Base-by-base conservation (phyloP, 768 basidiomycete species). In the Tubosaeta sp. region DNA sequence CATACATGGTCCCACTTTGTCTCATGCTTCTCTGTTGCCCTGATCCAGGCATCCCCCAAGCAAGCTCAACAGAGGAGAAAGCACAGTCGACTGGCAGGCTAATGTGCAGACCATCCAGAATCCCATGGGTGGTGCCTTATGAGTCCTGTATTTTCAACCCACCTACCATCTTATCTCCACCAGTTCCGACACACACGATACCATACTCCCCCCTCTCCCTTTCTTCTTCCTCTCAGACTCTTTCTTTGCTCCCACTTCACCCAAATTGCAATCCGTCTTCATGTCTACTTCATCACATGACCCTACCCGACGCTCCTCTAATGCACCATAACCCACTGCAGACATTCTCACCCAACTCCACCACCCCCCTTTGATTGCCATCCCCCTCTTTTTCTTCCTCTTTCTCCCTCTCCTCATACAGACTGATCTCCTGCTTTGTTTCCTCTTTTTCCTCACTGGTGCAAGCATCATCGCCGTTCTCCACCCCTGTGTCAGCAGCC, bases 51-150 rank as follows among this genome's bases (percentile, higher is more conserved):
- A 63, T 70, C 0, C 67, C 74, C 2, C 65, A 74, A 2, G 65
- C 67, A 0, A 70, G 9, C 63, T 72, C 14, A 69, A 72, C 17
- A n/a, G n/a, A n/a, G 62, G 77, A 4, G 88, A 91, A 60, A 86
- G 84, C 5, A 80, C 82, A 11, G 77, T 84, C 0, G 86, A 89
- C 52, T 94, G 90, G 85, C 85, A 87, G 54, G 86, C 88, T 13
- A 95, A 94, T 56, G 72, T 95, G 3, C 92, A 94, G 69, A 91
- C 78, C 1, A 88, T 95, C 29, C 93, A 95, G 65, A 95, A 95
- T 59, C 78, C 94, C 31, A 94, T 95, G 91, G 91, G 91, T n/a
- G 91, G 91, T 6, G 71, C 79, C 6, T 71, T 85, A 88, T 92
- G 69, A 58, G 87, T 59, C 22, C n/a, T 31, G 12, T 12, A 22